Base-by-base conservation (phyloP, 2,329 filamentous ascomycete genomes). In the Tolypocladium pustulatum region DNA sequence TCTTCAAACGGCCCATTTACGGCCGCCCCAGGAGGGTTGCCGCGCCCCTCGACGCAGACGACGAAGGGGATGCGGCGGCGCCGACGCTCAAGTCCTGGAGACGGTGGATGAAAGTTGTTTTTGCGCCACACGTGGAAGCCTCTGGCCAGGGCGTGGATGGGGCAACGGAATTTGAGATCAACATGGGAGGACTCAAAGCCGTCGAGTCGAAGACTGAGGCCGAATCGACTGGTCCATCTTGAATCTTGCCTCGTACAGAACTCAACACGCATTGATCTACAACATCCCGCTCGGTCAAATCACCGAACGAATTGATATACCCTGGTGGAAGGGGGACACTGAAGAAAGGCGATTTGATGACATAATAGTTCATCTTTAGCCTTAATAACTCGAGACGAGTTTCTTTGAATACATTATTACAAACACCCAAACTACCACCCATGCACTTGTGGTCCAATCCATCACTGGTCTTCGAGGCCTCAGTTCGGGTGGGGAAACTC, bases 81-180 rank as follows among this genome's bases (percentile, higher is more conserved):
- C 69, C 76, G 15, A 75, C 80, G 10, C 72, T 87, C 32, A 79
- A 74, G 59, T 80, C 76, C 38, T 91, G 89, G 85, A 81, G 81
- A 62, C 78, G 93, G 60, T 90, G 85, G 78, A 85, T 96, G 79
- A 95, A 92, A 72, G 83, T 97, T 10, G 93, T 96, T 1, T 97
- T 96, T 76, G 88, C 91, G 55, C 83, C 89, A 1, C 94, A 95
- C 81, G 82, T 82, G 4, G 73, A 76, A 2, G 80, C 79, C 1
- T 77, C 76, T 61, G 76, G 81, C 20, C 70, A 78, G 57, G 75
- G 79, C 13, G 62, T 79, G 57, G 67, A 74, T 1, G 76, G 75
- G 9, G 83, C 82, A 17, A 78, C 87, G 4, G 86, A 90, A 67
- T 95, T 91, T 71, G 87, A 91, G 70, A 86, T 97, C 59, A 84